Conservation (phyloP, 768 basidiomycete species). For the Boletus subparvulus region DNA sequence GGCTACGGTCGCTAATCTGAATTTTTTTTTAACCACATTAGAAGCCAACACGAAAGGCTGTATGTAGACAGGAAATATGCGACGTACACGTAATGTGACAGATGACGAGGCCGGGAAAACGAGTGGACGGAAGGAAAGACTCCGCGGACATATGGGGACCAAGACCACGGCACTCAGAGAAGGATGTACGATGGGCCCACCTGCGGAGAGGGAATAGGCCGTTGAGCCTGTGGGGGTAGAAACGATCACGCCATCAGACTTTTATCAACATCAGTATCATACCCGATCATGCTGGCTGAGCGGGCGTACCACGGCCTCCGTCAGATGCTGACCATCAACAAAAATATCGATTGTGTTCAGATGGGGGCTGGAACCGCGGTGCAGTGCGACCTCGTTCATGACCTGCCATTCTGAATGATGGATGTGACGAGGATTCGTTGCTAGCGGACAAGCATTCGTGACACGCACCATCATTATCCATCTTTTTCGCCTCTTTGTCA, state of each 20-base stretch:
- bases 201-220: slow-evolving; percentile 92
- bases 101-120: slow-evolving; percentile 84
- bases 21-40: not conserved
- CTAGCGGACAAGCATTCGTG: not conserved
- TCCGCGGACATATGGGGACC: slow-evolving; percentile 95
- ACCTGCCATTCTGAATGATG: slow-evolving; percentile 78
- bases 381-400: slow-evolving; percentile 94
- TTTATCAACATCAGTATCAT: slow-evolving; percentile 14
- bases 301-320: slow-evolving; percentile 84
- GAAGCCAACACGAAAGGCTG: slow-evolving; percentile 1
- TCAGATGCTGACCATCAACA: slow-evolving; percentile 92
- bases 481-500: slow-evolving; percentile 55
- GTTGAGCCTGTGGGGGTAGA: slow-evolving; percentile 97
- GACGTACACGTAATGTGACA: slow-evolving; percentile 67
- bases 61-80: not conserved
- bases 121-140: slow-evolving; percentile 87
- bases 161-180: slow-evolving; percentile 86
- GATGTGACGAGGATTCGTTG: not conserved
- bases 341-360: slow-evolving; percentile 91
- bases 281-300: slow-evolving; percentile 6
- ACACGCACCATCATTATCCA: slow-evolving; percentile 58
- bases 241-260: slow-evolving; percentile 93
- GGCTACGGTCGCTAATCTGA: slow-evolving; percentile 81
- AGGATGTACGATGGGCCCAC: slow-evolving; percentile 95
- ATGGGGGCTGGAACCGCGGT: slow-evolving; percentile 89